These are phyloP conservation scores for Lindgomyces ingoldianus DNA, from an alignment of 495 filamentous ascomycete species.

Conservation along the genomic window DNA sequence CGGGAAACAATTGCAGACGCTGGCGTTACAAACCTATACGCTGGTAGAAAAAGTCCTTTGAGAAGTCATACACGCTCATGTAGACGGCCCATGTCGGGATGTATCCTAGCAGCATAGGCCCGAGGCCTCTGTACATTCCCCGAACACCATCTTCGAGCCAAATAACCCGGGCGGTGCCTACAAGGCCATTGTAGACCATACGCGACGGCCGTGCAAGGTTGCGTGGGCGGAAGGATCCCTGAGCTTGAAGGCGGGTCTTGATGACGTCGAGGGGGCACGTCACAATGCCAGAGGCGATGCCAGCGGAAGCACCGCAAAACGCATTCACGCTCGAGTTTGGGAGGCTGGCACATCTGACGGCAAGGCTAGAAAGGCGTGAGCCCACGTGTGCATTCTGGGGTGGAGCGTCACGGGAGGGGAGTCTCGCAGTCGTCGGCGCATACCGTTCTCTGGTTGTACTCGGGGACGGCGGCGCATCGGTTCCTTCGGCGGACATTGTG, in stretches of 20 bases:
- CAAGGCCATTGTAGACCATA: constrained; percentile 73
- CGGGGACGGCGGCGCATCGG: constrained; percentile 34
- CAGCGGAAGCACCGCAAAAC: constrained; percentile 81
- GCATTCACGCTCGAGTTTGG: constrained; percentile 60
- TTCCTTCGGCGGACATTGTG: constrained; percentile 31
- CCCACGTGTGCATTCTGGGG: not conserved
- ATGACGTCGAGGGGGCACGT: constrained; percentile 98
- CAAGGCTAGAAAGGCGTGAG: constrained; percentile 55
- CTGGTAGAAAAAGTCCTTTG: constrained; percentile 69
- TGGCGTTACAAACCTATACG: constrained; percentile 59
- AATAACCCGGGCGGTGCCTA: constrained; percentile 83
- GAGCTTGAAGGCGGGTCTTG: constrained; percentile 97
- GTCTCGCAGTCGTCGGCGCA: constrained; percentile 31
- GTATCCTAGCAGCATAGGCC: constrained; percentile 92
- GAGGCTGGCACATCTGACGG: constrained; percentile 54
- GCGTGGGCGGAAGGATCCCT: constrained; percentile 68
- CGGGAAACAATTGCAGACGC: not conserved
- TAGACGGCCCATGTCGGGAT: constrained; percentile 98
- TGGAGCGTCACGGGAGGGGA: constrained; percentile 11
- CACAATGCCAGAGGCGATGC: constrained; percentile 87
- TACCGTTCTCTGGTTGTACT: constrained; percentile 27
- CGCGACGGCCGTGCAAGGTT: constrained; percentile 43
- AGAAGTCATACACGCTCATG: constrained; percentile 89
- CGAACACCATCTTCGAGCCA: constrained; percentile 83
- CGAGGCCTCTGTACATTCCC: constrained; percentile 90